Evolutionary conservation across 2,329 filamentous ascomycete genomes (phyloP).

Genomic region (Xylaria multiplex): DNA sequence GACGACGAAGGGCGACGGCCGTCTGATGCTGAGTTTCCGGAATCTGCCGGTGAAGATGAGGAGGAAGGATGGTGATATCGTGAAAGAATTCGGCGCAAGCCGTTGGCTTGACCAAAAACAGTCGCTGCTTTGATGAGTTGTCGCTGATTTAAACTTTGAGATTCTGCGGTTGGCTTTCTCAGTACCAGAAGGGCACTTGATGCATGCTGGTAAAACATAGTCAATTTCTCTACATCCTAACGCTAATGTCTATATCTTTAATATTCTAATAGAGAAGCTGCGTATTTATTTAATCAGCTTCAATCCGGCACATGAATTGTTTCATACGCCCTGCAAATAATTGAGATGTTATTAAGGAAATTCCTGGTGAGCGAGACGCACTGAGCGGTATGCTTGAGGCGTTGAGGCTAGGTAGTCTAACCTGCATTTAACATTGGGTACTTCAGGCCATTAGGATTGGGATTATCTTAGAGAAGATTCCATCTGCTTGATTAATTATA

Average conservation of each 20-base stretch:
- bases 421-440: too few species aligned
- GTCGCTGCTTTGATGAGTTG: background rate
- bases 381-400: too few species aligned
- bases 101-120: background rate
- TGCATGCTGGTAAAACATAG: background rate
- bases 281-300: background rate
- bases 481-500: too few species aligned
- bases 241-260: background rate
- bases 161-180: background rate
- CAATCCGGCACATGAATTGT: background rate
- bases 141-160: background rate
- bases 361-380: too few species aligned
- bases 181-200: background rate
- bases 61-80: conserved; percentile 25
- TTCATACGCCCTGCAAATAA: background rate
- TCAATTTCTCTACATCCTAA: background rate
- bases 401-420: too few species aligned
- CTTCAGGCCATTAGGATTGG: too few species aligned
- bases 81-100: too few species aligned
- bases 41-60: conserved; percentile 30
- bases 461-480: too few species aligned
- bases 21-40: conserved; percentile 34
- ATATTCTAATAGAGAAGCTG: background rate
- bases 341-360: too few species aligned
- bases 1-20: conserved; percentile 17